Evolutionary conservation across 2,329 filamentous ascomycete genomes (phyloP).

Genomic region (Colletotrichum camelliae): DNA sequence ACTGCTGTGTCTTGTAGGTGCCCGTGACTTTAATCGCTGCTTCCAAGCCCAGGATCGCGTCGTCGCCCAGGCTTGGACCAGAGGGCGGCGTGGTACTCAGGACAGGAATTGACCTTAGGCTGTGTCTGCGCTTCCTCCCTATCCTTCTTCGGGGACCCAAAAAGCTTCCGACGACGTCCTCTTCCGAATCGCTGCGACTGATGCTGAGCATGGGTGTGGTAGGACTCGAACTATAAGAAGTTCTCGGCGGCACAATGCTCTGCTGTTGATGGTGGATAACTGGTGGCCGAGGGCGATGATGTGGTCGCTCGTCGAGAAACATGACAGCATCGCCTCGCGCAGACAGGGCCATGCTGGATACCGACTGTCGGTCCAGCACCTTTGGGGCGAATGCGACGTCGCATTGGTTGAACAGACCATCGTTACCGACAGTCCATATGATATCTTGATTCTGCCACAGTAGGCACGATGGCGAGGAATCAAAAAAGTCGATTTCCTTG

Average conservation of each 20-base stretch:
- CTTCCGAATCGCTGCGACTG: slow-evolving; percentile 69
- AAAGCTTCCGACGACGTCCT: slow-evolving; percentile 67
- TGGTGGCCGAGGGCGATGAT: slow-evolving; percentile 47
- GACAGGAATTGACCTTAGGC: slow-evolving; percentile 29
- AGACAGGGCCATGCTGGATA: slow-evolving; percentile 67
- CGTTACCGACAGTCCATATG: slow-evolving; percentile 69
- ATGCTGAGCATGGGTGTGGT: slow-evolving; percentile 56
- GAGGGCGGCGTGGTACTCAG: slow-evolving; percentile 63
- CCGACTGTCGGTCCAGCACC: slow-evolving; percentile 65
- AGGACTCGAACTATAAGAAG: slow-evolving; percentile 54
- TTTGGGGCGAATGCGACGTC: slow-evolving; percentile 69
- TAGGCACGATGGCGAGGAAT: slow-evolving; percentile 60
- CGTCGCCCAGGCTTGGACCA: slow-evolving; percentile 42
- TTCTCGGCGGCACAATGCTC: slow-evolving; percentile 37
- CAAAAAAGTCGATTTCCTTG: slow-evolving; percentile 68
- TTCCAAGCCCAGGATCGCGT: slow-evolving; percentile 58
- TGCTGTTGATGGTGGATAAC: slow-evolving; percentile 37
- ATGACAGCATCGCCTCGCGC: slow-evolving; percentile 64
- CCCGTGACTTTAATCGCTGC: slow-evolving; percentile 64
- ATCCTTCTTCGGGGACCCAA: slow-evolving; percentile 51
- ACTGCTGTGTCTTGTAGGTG: slow-evolving; percentile 63
- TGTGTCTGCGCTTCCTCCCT: slow-evolving; percentile 47
- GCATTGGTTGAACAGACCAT: slow-evolving; percentile 68
- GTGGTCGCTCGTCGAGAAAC: slow-evolving; percentile 64
- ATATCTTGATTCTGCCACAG: slow-evolving; percentile 70